These are phyloP conservation scores for Rhodotorula graminis DNA, from an alignment of 768 basidiomycete genomes.

Conservation along the genomic window DNA sequence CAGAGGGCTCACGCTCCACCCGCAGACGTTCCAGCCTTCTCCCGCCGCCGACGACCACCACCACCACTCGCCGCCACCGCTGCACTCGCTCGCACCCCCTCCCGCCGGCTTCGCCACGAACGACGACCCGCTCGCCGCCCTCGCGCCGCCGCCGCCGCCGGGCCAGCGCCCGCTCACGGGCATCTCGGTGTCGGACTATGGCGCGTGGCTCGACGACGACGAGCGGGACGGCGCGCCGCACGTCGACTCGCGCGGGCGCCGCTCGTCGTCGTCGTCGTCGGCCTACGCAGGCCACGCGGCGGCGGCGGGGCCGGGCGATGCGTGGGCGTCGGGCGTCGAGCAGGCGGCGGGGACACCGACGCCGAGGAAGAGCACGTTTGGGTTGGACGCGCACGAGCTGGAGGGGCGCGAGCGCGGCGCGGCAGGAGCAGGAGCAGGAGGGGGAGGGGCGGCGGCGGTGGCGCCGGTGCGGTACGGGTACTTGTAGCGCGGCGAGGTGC, in stretches of 20 bases:
- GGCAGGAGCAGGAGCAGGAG: not conserved
- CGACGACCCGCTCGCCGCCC: not conserved
- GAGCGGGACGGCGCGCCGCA: not conserved
- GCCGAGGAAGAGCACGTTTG: slow-evolving; percentile 5
- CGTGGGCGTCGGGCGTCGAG: not conserved
- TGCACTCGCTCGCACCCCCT: not conserved
- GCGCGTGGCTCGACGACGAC: slow-evolving; percentile 10
- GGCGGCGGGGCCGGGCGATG: not conserved
- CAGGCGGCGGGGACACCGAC: not conserved
- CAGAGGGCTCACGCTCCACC: no score
- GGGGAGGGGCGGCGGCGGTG: not conserved
- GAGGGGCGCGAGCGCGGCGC: no score
- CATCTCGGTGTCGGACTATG: slow-evolving; percentile 15
- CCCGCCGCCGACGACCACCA: no score
- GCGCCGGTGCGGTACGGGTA: slow-evolving; percentile 19
- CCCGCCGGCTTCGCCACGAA: not conserved
- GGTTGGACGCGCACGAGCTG: not conserved
- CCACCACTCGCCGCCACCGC: no score
- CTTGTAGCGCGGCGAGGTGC: not conserved
- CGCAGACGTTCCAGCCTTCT: not conserved
- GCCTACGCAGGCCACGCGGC: not conserved
- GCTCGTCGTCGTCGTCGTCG: no score
- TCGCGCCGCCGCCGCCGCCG: not conserved
- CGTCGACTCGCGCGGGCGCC: not conserved
- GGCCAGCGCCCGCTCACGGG: not conserved